Evolutionary conservation across 345 rosid species (phyloP).

Genomic region (Sonneratia alba): DNA sequence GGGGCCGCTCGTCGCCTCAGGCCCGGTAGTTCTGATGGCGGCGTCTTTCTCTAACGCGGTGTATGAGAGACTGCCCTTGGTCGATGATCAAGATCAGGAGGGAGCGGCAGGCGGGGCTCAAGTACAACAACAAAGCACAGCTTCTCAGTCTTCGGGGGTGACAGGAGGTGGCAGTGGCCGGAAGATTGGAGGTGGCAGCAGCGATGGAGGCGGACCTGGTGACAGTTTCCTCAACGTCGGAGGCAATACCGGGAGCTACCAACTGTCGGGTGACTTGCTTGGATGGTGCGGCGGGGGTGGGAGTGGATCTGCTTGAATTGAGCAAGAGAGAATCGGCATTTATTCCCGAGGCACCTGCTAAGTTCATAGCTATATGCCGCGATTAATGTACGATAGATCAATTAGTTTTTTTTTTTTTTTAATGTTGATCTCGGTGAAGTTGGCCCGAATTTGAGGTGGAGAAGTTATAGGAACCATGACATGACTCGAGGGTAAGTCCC

Average conservation of each 20-base stretch:
- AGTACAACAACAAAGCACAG: slow-evolving; percentile 9
- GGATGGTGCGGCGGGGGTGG: slow-evolving; percentile 41
- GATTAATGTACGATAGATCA: too few species aligned
- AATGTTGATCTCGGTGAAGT: background rate
- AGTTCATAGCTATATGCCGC: too few species aligned
- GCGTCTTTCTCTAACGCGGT: slow-evolving; percentile 72
- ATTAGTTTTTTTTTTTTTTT: background rate
- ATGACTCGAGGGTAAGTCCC: background rate
- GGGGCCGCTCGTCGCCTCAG: slow-evolving; percentile 53
- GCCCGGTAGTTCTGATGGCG: slow-evolving; percentile 64
- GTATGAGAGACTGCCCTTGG: slow-evolving; percentile 61
- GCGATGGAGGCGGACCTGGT: slow-evolving; percentile 1
- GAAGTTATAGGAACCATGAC: background rate
- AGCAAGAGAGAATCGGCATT: too few species aligned
- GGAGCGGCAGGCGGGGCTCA: slow-evolving; percentile 13
- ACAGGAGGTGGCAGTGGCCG: slow-evolving; percentile 31
- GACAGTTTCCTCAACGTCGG: background rate
- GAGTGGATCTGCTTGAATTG: background rate
- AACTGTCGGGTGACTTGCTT: slow-evolving; percentile 43
- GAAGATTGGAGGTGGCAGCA: slow-evolving; percentile 20
- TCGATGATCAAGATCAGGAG: slow-evolving; percentile 15
- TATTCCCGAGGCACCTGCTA: too few species aligned
- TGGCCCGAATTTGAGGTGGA: background rate
- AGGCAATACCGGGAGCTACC: slow-evolving; percentile 33
- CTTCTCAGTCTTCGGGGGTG: slow-evolving; percentile 57